These are phyloP conservation scores for Penicillium digitatum DNA, from an alignment of 2,329 filamentous ascomycete genomes.

Conservation along the genomic window DNA sequence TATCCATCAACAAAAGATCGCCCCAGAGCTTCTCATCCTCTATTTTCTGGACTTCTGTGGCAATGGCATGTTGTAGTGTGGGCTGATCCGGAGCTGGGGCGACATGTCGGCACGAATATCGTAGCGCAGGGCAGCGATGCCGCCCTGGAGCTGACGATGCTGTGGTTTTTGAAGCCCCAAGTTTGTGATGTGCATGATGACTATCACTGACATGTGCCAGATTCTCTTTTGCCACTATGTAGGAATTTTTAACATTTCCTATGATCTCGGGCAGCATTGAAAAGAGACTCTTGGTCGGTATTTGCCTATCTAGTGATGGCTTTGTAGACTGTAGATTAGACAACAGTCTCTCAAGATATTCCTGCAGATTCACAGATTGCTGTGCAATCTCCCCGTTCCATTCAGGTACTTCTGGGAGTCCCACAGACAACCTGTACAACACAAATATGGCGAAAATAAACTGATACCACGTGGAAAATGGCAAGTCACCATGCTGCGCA, in stretches of 20 bases:
- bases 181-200: not conserved
- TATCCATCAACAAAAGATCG: slow-evolving; percentile 6
- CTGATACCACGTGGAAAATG: slow-evolving; percentile 15
- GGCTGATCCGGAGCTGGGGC: slow-evolving; percentile 2
- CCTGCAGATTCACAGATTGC: slow-evolving; percentile 9
- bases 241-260: slow-evolving; percentile 15
- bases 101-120: slow-evolving; percentile 9
- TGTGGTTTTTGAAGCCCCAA: not conserved
- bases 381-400: slow-evolving; percentile 14
- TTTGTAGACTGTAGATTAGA: slow-evolving; percentile 2
- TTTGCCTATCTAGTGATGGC: slow-evolving; percentile 4
- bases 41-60: slow-evolving; percentile 8
- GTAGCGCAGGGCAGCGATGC: slow-evolving; percentile 17
- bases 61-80: not conserved
- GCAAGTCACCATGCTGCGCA: slow-evolving; percentile 6
- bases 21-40: slow-evolving; percentile 7
- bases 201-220: not conserved
- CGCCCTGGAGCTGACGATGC: slow-evolving; percentile 1
- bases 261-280: slow-evolving; percentile 14
- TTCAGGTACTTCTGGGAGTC: slow-evolving; percentile 10
- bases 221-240: slow-evolving; percentile 10
- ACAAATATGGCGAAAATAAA: slow-evolving; percentile 14
- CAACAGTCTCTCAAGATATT: slow-evolving; percentile 8
- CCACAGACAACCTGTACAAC: slow-evolving; percentile 11
- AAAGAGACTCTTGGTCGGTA: slow-evolving; percentile 16